Conservation (phyloP, 768 basidiomycete genomes). For the Coprinopsis marcescibilis region DNA sequence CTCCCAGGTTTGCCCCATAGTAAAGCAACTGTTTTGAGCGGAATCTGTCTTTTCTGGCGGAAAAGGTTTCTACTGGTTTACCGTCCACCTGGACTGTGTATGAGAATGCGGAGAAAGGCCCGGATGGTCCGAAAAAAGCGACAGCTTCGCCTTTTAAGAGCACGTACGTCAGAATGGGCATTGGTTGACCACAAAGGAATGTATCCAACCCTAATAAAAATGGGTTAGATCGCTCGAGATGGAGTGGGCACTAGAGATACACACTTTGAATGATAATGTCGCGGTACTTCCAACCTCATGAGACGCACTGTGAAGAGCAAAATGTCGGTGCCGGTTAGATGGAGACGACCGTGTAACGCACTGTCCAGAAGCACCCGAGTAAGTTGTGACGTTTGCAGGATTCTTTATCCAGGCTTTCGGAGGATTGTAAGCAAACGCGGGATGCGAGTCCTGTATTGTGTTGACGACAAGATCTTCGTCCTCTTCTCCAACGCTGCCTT, state of each 20-base stretch:
- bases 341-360: neutral
- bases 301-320: conserved; percentile 8
- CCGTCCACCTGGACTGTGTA: conserved; percentile 14
- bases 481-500: conserved; percentile 16
- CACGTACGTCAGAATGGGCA: neutral
- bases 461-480: conserved; percentile 18
- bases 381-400: conserved; percentile 7
- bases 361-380: conserved; percentile 14
- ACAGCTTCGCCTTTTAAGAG: conserved; percentile 13
- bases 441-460: conserved; percentile 21
- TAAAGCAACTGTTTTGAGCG: conserved; percentile 13
- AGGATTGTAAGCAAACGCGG: conserved; percentile 19
- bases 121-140: conserved; percentile 15
- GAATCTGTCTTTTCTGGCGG: conserved; percentile 9
- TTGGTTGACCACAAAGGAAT: too few relatives aligned
- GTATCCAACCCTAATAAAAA: too few relatives aligned
- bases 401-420: conserved; percentile 10
- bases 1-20: conserved; percentile 13
- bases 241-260: too few relatives aligned
- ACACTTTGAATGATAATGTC: too few relatives aligned
- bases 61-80: neutral
- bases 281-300: neutral
- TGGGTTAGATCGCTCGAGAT: too few relatives aligned
- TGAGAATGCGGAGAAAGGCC: conserved; percentile 4
- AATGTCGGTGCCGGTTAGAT: neutral